Conservation (phyloP, 169 alveolate genomes). For the Nephromyces sp. region DNA sequence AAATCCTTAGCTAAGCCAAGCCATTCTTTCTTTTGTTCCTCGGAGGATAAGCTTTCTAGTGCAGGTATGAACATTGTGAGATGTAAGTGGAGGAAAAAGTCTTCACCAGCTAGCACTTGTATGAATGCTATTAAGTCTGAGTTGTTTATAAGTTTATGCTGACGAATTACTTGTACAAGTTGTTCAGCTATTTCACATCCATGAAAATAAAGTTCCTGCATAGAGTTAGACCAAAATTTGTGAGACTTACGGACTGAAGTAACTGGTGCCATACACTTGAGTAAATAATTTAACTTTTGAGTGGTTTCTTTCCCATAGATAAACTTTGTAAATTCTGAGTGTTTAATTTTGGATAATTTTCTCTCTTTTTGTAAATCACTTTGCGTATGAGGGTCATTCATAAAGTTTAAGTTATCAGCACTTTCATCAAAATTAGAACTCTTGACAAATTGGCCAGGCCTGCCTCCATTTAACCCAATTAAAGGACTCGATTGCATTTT, state of each 20-base stretch:
- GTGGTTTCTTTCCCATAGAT: not conserved
- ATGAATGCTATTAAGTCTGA: not conserved
- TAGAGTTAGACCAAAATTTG: not conserved
- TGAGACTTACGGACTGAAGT: not conserved
- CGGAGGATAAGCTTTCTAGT: constrained; percentile 1
- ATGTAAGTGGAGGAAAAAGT: constrained; percentile 32
- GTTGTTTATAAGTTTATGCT: constrained; percentile 2
- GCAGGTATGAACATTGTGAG: constrained; percentile 34
- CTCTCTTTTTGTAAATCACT: not conserved
- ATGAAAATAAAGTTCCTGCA: not conserved
- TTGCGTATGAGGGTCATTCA: too few species aligned
- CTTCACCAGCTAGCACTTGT: constrained; percentile 35
- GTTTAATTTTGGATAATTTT: not conserved
- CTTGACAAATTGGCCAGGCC: too few species aligned
- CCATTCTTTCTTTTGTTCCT: constrained; percentile 6
- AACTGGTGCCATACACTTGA: not conserved
- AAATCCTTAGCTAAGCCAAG: constrained; percentile 31
- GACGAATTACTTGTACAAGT: not conserved
- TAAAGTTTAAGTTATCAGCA: too few species aligned
- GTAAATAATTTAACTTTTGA: not conserved
- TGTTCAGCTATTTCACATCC: not conserved
- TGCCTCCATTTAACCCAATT: too few species aligned
- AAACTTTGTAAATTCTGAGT: not conserved
- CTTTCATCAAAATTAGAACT: too few species aligned
- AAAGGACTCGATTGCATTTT: too few species aligned